Evolutionary conservation across 2,329 filamentous ascomycete species (phyloP).

Genomic region (Fusarium sarcochroum): DNA sequence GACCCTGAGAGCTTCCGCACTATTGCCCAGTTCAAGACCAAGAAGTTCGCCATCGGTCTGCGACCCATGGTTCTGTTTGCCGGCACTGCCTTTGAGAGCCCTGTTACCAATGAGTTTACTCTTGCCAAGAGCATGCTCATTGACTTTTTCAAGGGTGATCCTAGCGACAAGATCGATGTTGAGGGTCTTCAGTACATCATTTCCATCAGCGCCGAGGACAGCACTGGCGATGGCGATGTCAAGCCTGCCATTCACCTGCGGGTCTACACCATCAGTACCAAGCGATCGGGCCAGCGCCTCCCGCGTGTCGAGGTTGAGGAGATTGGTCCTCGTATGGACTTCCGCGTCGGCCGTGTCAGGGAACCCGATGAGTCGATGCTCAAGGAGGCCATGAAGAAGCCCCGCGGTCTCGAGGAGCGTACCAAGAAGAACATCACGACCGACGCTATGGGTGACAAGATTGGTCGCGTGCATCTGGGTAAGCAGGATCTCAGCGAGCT

Average conservation of each 20-base stretch:
- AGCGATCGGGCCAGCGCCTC: constrained; percentile 86
- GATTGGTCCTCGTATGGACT: constrained; percentile 94
- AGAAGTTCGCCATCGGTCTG: constrained; percentile 82
- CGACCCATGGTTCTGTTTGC: constrained; percentile 94
- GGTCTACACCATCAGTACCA: constrained; percentile 88
- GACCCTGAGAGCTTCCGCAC: constrained; percentile 80
- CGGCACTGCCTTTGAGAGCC: constrained; percentile 88
- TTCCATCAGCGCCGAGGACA: constrained; percentile 82
- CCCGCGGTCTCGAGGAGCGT: constrained; percentile 79
- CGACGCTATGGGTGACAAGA: constrained; percentile 94
- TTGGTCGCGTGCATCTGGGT: constrained; percentile 91
- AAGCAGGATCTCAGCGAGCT: constrained; percentile 89
- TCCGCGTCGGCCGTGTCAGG: constrained; percentile 83
- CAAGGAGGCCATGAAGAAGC: constrained; percentile 92
- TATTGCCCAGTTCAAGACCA: constrained; percentile 81
- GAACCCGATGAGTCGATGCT: constrained; percentile 83
- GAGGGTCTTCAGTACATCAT: constrained; percentile 95
- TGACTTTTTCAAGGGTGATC: constrained; percentile 89
- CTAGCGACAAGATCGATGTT: constrained; percentile 87
- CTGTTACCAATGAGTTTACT: constrained; percentile 83
- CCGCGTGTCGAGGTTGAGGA: constrained; percentile 95
- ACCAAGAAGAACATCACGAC: constrained; percentile 98
- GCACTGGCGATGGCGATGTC: constrained; percentile 57
- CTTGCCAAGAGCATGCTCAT: constrained; percentile 88
- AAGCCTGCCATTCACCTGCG: constrained; percentile 77